These are phyloP conservation scores for Pleurotus tuoliensis DNA, from an alignment of 768 basidiomycete genomes.

Conservation along the genomic window DNA sequence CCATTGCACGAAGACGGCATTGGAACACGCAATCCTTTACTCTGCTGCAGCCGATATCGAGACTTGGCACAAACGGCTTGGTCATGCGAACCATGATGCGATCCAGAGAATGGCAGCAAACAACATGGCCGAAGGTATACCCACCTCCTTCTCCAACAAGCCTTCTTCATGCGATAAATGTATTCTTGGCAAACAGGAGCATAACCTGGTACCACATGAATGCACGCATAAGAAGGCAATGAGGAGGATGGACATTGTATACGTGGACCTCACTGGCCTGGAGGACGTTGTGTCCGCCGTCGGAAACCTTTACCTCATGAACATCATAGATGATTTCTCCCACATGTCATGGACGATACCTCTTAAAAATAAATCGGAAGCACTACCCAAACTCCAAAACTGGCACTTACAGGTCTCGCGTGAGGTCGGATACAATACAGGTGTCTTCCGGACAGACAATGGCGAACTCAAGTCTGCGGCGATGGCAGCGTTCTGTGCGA, in stretches of 20 bases:
- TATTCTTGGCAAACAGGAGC: slow-evolving; percentile 14
- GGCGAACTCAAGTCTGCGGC: slow-evolving; percentile 19
- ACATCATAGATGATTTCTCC: slow-evolving; percentile 31
- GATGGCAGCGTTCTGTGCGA: slow-evolving; percentile 11
- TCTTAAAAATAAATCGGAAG: slow-evolving; percentile 21
- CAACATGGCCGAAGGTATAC: slow-evolving; percentile 14
- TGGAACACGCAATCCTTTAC: slow-evolving; percentile 3
- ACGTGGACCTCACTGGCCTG: slow-evolving; percentile 12
- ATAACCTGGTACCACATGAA: slow-evolving; percentile 11
- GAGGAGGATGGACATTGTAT: slow-evolving; percentile 10
- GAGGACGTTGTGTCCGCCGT: slow-evolving; percentile 7
- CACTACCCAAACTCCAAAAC: slow-evolving; percentile 16
- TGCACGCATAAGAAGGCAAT: background rate
- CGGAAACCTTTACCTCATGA: slow-evolving; percentile 25
- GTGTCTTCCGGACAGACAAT: slow-evolving; percentile 13
- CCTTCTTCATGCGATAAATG: slow-evolving; percentile 14
- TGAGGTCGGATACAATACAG: slow-evolving; percentile 18
- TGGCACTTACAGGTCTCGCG: slow-evolving; percentile 20
- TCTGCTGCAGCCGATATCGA: slow-evolving; percentile 5
- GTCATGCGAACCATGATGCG: slow-evolving; percentile 11
- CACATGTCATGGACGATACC: slow-evolving; percentile 29
- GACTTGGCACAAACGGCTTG: slow-evolving; percentile 16
- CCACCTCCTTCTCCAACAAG: slow-evolving; percentile 10
- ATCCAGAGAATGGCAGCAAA: slow-evolving; percentile 9
- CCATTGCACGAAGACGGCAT: background rate